Evolutionary conservation across 345 rosid species (phyloP).

Genomic region (Populus ilicifolia): DNA sequence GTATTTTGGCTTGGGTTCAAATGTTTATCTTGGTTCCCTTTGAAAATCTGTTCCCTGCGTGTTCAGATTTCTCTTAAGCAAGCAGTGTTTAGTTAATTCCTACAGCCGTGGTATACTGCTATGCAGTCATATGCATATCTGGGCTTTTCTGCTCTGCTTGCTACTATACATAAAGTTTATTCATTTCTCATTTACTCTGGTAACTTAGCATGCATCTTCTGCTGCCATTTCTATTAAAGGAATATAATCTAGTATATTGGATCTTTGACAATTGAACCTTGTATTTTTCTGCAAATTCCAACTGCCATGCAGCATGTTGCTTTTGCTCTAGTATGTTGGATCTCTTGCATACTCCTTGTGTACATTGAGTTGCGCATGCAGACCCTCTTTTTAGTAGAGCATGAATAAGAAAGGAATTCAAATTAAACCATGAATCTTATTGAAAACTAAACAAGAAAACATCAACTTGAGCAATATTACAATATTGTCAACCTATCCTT

Average conservation of each 20-base stretch:
- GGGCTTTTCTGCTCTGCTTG: neutral
- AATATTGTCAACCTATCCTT: neutral
- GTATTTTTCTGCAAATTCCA: neutral
- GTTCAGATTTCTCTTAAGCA: neutral
- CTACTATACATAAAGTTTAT: neutral
- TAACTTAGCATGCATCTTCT: neutral
- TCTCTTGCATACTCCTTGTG: neutral
- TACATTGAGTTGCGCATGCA: neutral
- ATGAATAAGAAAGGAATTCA: neutral
- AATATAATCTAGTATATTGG: neutral
- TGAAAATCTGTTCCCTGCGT: neutral
- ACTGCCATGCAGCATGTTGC: neutral
- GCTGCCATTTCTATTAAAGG: neutral
- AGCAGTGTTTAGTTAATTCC: neutral
- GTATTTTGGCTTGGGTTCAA: neutral
- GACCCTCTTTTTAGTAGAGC: neutral
- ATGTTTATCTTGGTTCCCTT: neutral
- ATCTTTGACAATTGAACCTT: neutral
- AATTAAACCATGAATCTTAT: neutral
- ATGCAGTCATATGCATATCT: neutral
- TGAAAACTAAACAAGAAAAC: neutral
- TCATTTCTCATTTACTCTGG: neutral
- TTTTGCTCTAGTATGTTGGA: neutral
- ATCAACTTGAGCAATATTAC: neutral
- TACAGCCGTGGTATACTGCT: neutral